A percentile compares a stretch with the other conserved stretches of the same genome.
These are phyloP conservation scores for Lodderomyces parapsilosis DNA, from an alignment of 1,139 yeast species.

Conservation along the genomic window DNA sequence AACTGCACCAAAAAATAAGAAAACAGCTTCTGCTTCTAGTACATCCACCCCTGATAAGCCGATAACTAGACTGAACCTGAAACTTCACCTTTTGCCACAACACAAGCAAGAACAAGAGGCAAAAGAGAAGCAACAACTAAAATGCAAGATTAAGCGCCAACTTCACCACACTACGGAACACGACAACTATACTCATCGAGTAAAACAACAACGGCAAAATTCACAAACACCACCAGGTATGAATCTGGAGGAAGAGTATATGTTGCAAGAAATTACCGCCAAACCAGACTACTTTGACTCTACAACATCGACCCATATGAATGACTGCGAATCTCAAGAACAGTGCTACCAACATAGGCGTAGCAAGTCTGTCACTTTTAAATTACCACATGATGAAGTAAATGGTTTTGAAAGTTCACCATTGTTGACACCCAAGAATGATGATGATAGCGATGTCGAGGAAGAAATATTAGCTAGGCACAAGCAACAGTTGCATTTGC, in stretches of 20 bases:
- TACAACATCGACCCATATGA: background rate
- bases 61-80: conserved; percentile 11
- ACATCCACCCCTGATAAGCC: conserved; percentile 7
- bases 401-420: conserved; percentile 31
- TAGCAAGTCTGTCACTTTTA: conserved; percentile 27
- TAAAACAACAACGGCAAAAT: conserved; percentile 15
- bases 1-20: background rate
- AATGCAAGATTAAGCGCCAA: background rate
- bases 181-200: conserved; percentile 4
- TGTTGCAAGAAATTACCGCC: background rate
- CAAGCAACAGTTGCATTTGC: background rate
- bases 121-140: background rate
- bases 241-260: conserved; percentile 13
- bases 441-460: conserved; percentile 35
- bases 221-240: conserved; percentile 21
- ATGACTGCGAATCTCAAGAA: too few species aligned
- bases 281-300: background rate
- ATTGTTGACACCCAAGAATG: conserved; percentile 45
- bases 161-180: background rate
- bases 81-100: conserved; percentile 4
- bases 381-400: conserved; percentile 22
- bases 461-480: conserved; percentile 3
- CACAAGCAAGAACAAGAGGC: conserved; percentile 5
- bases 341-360: conserved; percentile 14
- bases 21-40: background rate